Evolutionary conservation across 202 grass and related monocot genomes (phyloP).

Genomic region (Dendrocalamus latiflorus): DNA sequence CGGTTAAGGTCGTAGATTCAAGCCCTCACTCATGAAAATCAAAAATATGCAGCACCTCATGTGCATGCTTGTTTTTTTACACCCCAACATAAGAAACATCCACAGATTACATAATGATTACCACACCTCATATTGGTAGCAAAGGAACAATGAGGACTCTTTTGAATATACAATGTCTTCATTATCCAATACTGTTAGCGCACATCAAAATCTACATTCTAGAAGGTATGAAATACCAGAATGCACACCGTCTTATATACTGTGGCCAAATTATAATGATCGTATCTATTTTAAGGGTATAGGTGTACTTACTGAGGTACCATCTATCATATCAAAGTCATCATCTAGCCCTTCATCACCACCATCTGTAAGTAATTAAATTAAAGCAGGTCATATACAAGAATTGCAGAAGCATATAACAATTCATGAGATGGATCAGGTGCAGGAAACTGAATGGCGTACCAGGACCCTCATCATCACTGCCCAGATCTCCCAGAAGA

Average conservation of each 20-base stretch:
- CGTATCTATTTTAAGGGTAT: not conserved
- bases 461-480: conserved; percentile 83
- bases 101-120: too few relatives aligned
- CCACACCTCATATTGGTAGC: too few relatives aligned
- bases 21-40: too few relatives aligned
- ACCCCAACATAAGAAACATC: too few relatives aligned
- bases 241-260: not conserved
- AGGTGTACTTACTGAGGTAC: conserved; percentile 52
- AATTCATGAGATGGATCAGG: conserved; percentile 1
- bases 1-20: too few relatives aligned
- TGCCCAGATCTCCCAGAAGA: conserved; percentile 88
- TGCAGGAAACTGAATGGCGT: conserved; percentile 14
- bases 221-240: not conserved
- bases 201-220: not conserved
- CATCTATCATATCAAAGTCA: conserved; percentile 88
- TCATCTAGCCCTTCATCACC: conserved; percentile 65
- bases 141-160: too few relatives aligned
- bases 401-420: conserved; percentile 4
- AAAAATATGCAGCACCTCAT: too few relatives aligned
- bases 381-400: conserved; percentile 18
- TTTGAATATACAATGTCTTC: too few relatives aligned
- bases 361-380: conserved; percentile 53
- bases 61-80: too few relatives aligned
- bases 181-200: too few relatives aligned
- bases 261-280: not conserved